Evolutionary conservation across 2,329 filamentous ascomycete species (phyloP).

Genomic region (Talaromyces sp.): DNA sequence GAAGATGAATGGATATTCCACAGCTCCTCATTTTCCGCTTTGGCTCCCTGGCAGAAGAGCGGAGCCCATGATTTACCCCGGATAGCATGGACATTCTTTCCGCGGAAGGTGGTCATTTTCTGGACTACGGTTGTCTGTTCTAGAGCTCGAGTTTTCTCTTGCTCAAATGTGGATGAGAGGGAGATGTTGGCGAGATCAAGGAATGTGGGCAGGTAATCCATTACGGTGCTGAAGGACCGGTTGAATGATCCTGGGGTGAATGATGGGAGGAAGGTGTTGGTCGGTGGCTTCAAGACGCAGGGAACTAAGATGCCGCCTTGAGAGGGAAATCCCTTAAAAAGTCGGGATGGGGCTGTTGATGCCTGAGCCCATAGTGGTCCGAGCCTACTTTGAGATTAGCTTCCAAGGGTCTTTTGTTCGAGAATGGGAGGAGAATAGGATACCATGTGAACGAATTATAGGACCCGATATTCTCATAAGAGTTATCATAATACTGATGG

Average conservation of each 20-base stretch:
- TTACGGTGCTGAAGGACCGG: slow-evolving; percentile 25
- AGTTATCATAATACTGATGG: slow-evolving; percentile 42
- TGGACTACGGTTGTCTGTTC: not conserved
- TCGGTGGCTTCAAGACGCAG: slow-evolving; percentile 25
- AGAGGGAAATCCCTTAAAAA: slow-evolving; percentile 30
- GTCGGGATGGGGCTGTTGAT: slow-evolving; percentile 28
- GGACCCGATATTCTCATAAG: slow-evolving; percentile 39
- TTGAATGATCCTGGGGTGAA: slow-evolving; percentile 14
- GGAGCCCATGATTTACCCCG: slow-evolving; percentile 20
- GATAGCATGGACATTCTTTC: slow-evolving; percentile 15
- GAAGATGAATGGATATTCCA: slow-evolving; percentile 23
- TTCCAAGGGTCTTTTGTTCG: too few relatives aligned
- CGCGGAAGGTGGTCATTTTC: slow-evolving; percentile 16
- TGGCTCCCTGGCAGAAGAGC: slow-evolving; percentile 8
- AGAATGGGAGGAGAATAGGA: too few relatives aligned
- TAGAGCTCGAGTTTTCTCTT: not conserved
- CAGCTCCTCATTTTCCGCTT: slow-evolving; percentile 18
- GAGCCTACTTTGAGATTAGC: slow-evolving; percentile 9
- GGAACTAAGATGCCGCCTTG: slow-evolving; percentile 32
- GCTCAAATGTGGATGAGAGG: slow-evolving; percentile 1
- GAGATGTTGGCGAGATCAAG: slow-evolving; percentile 17
- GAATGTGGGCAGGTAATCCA: slow-evolving; percentile 20
- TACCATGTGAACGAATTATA: slow-evolving; percentile 42
- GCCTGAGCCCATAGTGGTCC: slow-evolving; percentile 38
- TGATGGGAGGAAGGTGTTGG: slow-evolving; percentile 6